phyloP scores from a whole-genome alignment of 257 asterid genomes.

The Primulina huaijiensis region DNA sequence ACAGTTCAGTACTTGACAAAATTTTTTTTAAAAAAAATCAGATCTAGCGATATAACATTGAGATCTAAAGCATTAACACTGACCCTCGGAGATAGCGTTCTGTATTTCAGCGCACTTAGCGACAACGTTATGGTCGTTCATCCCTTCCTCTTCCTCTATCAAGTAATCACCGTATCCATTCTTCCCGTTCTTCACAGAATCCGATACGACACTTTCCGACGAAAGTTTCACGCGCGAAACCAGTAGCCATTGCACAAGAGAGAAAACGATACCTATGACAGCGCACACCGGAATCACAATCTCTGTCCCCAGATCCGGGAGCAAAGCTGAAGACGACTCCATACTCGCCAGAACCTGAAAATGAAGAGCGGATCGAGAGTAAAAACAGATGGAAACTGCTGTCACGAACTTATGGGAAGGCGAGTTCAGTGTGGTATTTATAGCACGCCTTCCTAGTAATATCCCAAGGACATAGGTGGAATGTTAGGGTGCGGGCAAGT shows the following conservation, averaged over 20 bases:
- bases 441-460: constrained; percentile 15
- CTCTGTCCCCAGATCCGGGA: constrained; percentile 71
- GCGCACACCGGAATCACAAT: constrained; percentile 73
- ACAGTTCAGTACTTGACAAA: background rate
- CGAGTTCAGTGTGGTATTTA: constrained; percentile 25
- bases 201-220: constrained; percentile 19
- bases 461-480: constrained; percentile 26
- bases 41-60: constrained; percentile 27
- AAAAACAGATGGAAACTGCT: background rate
- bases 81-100: constrained; percentile 85
- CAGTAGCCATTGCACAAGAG: constrained; percentile 65
- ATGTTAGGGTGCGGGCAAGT: constrained; percentile 11
- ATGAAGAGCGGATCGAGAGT: background rate
- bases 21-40: constrained; percentile 7
- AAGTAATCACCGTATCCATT: constrained; percentile 60
- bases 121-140: constrained; percentile 61
- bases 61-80: constrained; percentile 39
- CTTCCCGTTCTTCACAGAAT: constrained; percentile 37
- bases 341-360: constrained; percentile 30
- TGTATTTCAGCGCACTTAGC: constrained; percentile 83
- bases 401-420: constrained; percentile 16
- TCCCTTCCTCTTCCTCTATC: constrained; percentile 92
- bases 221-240: constrained; percentile 73
- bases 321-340: constrained; percentile 42
- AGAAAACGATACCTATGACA: constrained; percentile 63